phyloP scores from a whole-genome alignment of 192 early-diverging fungal species.

The Coemansia sp. region DNA sequence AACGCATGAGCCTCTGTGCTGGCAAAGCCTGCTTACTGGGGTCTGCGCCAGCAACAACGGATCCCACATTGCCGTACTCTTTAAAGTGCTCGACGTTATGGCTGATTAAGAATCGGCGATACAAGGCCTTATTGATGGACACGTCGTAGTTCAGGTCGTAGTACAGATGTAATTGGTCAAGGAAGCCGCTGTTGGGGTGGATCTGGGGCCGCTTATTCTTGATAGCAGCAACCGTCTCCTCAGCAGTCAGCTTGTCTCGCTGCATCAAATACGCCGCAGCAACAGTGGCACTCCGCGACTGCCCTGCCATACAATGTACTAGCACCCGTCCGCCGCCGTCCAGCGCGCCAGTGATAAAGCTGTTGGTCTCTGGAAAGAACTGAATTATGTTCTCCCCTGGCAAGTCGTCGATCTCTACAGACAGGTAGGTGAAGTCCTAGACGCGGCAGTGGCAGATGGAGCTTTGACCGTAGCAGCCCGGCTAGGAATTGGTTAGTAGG shows the following conservation, averaged over 20 bases:
- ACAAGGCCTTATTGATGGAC: constrained; percentile 53
- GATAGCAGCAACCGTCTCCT: constrained; percentile 53
- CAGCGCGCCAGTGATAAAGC: constrained; percentile 58
- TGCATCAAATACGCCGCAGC: constrained; percentile 70
- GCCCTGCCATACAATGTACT: constrained; percentile 70
- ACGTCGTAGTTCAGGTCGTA: constrained; percentile 61
- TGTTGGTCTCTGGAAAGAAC: constrained; percentile 63
- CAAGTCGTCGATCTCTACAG: constrained; percentile 61
- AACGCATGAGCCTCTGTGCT: constrained; percentile 34
- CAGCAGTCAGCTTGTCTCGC: constrained; percentile 36
- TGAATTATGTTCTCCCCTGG: constrained; percentile 66
- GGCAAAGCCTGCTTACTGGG: constrained; percentile 19
- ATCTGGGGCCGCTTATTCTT: constrained; percentile 50
- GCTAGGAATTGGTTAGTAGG: not conserved
- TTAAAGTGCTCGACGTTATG: constrained; percentile 58
- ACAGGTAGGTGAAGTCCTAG: constrained; percentile 56
- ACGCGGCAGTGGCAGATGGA: not conserved
- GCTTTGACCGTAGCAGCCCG: not conserved
- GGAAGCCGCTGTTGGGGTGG: constrained; percentile 65
- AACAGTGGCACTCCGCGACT: constrained; percentile 67
- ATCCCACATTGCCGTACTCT: constrained; percentile 59
- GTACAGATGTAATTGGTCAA: constrained; percentile 62
- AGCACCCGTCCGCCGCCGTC: constrained; percentile 56
- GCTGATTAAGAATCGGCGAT: constrained; percentile 65
- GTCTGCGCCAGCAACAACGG: constrained; percentile 58